Percentiles rank a stretch among this genome's conserved stretches.
These are phyloP conservation scores for Themeda triandra DNA, from an alignment of 176 grass and related monocot genomes.

Conservation along the genomic window DNA sequence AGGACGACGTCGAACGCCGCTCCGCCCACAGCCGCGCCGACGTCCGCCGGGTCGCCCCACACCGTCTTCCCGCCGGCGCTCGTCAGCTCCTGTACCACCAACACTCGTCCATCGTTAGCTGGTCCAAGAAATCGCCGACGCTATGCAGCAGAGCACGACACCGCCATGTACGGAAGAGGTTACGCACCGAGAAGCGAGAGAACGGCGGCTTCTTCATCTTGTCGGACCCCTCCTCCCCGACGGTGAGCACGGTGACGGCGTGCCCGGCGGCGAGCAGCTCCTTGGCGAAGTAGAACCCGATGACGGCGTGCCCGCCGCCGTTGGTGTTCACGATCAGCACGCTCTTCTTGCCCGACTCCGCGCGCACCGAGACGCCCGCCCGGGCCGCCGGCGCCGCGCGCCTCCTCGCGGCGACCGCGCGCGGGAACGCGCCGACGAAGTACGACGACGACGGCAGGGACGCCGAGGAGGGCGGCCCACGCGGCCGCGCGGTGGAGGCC, in stretches of 20 bases:
- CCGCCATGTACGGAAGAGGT: no score
- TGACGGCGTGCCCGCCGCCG: conserved; percentile 76
- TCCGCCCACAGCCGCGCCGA: conserved; percentile 43
- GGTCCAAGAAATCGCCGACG: background rate
- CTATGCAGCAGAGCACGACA: background rate
- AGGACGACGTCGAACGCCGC: conserved; percentile 72
- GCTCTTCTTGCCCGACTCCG: conserved; percentile 51
- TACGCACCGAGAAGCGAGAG: conserved; percentile 63
- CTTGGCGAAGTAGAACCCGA: conserved; percentile 86
- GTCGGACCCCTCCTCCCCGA: conserved; percentile 74
- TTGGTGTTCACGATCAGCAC: conserved; percentile 81
- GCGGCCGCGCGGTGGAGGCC: background rate
- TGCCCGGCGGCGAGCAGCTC: conserved; percentile 70
- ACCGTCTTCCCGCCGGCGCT: conserved; percentile 66
- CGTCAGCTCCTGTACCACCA: conserved; percentile 90
- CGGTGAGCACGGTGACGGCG: conserved; percentile 80
- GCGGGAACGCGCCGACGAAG: background rate
- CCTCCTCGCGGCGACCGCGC: background rate
- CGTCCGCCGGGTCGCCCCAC: conserved; percentile 65
- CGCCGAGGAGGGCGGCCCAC: background rate
- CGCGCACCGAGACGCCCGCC: background rate
- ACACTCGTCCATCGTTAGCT: background rate
- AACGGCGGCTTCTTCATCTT: conserved; percentile 99
- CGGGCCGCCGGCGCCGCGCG: background rate
- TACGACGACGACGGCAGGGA: no score